Percentiles rank a stretch among this genome's conserved stretches.
Conservation (phyloP, 2,329 filamentous ascomycete genomes). For the Furcasterigmium sp. region DNA sequence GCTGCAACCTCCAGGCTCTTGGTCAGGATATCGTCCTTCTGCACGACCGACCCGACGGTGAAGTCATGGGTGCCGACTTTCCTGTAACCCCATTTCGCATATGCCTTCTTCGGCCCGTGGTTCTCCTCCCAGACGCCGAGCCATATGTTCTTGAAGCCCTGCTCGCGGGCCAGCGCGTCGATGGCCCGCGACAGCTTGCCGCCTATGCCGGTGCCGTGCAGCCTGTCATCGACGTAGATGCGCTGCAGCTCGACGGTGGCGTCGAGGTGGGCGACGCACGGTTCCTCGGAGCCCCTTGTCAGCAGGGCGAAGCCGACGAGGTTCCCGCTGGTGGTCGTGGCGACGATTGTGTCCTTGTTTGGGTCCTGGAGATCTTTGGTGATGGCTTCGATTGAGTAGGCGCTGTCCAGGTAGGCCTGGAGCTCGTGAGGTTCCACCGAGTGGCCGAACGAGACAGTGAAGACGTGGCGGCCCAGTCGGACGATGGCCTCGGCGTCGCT, state of each 20-base stretch:
- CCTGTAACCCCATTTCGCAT: constrained; percentile 33
- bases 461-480: constrained; percentile 27
- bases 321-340: constrained; percentile 6
- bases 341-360: constrained; percentile 20
- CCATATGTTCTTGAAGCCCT: constrained; percentile 35
- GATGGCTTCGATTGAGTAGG: constrained; percentile 28
- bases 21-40: constrained; percentile 36
- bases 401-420: constrained; percentile 26
- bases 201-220: constrained; percentile 33
- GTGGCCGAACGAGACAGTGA: constrained; percentile 33
- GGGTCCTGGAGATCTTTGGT: constrained; percentile 15
- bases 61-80: constrained; percentile 35
- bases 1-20: constrained; percentile 19
- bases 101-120: constrained; percentile 27
- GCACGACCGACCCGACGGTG: constrained; percentile 30
- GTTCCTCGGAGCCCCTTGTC: constrained; percentile 28
- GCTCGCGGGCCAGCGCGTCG: constrained; percentile 25
- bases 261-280: constrained; percentile 24
- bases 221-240: constrained; percentile 29
- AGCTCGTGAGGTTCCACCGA: constrained; percentile 30
- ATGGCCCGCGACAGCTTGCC: constrained; percentile 21
- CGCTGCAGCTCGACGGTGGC: constrained; percentile 33
- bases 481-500: constrained; percentile 23
- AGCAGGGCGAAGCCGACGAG: constrained; percentile 36
- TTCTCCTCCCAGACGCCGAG: constrained; percentile 45